Conservation (phyloP, 495 filamentous ascomycete species). For the Aspergillus hancockii region DNA sequence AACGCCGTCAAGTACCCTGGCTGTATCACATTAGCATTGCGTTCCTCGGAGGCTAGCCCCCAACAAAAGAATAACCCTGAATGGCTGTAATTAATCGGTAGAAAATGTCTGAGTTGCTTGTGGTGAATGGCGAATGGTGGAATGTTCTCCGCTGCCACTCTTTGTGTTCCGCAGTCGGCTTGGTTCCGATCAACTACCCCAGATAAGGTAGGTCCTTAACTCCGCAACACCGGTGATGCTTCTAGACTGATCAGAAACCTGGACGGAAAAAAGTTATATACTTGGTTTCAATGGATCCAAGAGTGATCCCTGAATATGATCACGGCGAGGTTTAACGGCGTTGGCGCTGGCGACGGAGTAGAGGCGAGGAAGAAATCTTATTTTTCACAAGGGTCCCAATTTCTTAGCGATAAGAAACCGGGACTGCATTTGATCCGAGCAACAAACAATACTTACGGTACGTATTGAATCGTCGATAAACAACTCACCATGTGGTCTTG, state of each 20-base stretch:
- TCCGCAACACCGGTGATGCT: not conserved
- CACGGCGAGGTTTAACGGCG: not conserved
- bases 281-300: not conserved
- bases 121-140: not conserved
- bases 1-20: conserved; percentile 14
- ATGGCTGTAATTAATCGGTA: not conserved
- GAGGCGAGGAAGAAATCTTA: conserved; percentile 17
- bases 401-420: conserved; percentile 28
- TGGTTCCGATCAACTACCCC: not conserved
- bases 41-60: conserved; percentile 16
- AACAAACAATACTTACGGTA: conserved; percentile 5
- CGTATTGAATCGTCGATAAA: not conserved
- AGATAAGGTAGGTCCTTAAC: conserved; percentile 3
- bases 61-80: not conserved
- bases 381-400: conserved; percentile 18
- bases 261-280: not conserved
- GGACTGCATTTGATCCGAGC: conserved; percentile 20
- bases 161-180: not conserved
- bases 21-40: conserved; percentile 17
- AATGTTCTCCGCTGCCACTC: not conserved
- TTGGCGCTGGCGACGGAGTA: not conserved
- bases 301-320: not conserved
- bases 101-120: not conserved
- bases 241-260: not conserved
- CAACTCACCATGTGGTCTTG: not conserved